Base-by-base conservation (phyloP, 2,329 filamentous ascomycete species). In the Cercospora beticola region DNA sequence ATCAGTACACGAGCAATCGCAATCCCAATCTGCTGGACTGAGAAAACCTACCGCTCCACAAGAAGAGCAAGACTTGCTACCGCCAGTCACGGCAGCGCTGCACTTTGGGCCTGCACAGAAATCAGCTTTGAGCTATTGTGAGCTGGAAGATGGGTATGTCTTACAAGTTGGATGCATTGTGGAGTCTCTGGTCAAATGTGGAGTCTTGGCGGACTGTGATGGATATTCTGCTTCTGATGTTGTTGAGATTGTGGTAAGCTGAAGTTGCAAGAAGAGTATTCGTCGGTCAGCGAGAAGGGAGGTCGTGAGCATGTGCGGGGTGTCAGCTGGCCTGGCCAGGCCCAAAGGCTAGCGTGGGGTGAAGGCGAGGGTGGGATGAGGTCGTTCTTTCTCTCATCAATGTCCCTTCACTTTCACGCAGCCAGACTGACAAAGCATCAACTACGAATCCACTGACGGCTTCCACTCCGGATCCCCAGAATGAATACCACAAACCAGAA, bases 11-110 rank as follows among this genome's bases (percentile, higher is more conserved):
- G 36, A 31, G 30, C 9, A 10, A 31, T 31, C 30, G 18, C n/a
- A n/a, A n/a, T n/a, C n/a, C n/a, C n/a, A n/a, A n/a, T n/a, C n/a
- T n/a, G n/a, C n/a, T n/a, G n/a, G n/a, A n/a, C n/a, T n/a, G n/a
- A n/a, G n/a, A n/a, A n/a, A n/a, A n/a, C n/a, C n/a, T n/a, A n/a
- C 76, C 21, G 76, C 73, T 62, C 76, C 76, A 69, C 76, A 78
- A 30, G 74, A 75, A 30, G 74, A 68, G 67, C 77, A 79, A 10
- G 75, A 76, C 75, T 79, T 79, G 54, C 73, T 73, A 46, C 74
- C 72, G 36, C 72, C 67, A 56, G 75, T 69, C n/a, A 52, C 46
- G 33, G 71, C 65, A 23, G 76, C 72, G 64, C 72, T 72, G 74
- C 78, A 79, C 68, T 78, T 78, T 30, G 78, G 77, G 64, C 77